Conservation (phyloP, 2,329 filamentous ascomycete genomes). For the Paramyrothecium sp. region DNA sequence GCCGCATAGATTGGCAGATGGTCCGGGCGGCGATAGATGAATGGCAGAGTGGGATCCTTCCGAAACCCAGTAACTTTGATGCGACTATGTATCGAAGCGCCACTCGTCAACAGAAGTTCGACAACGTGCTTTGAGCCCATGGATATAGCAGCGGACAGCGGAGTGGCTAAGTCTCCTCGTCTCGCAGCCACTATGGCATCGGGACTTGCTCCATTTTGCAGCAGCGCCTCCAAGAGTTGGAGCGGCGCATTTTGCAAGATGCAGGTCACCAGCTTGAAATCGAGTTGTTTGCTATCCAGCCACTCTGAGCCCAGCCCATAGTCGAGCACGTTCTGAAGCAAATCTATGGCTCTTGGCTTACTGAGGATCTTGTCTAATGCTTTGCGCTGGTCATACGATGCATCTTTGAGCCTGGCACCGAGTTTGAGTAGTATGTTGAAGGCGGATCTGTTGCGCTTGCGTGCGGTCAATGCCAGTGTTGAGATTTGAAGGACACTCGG, state of each 20-base stretch:
- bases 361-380: neutral
- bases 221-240: neutral
- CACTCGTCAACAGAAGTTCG: neutral
- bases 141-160: neutral
- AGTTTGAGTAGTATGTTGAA: neutral
- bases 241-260: neutral
- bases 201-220: neutral
- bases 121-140: neutral
- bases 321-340: neutral
- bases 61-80: neutral
- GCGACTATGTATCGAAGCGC: neutral
- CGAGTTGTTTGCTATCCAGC: neutral
- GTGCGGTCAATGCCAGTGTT: neutral
- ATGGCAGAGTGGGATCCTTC: neutral
- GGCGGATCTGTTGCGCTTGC: neutral
- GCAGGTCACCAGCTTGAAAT: neutral
- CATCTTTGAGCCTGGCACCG: neutral
- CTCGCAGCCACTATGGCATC: neutral
- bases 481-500: neutral
- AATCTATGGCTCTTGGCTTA: neutral
- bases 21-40: neutral
- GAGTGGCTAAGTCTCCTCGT: neutral
- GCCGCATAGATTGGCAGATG: slow-evolving; percentile 5
- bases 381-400: neutral
- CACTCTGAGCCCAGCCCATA: neutral